phyloP scores from a whole-genome alignment of 805 yeast species.

The Kodamaea jinghongensis region DNA sequence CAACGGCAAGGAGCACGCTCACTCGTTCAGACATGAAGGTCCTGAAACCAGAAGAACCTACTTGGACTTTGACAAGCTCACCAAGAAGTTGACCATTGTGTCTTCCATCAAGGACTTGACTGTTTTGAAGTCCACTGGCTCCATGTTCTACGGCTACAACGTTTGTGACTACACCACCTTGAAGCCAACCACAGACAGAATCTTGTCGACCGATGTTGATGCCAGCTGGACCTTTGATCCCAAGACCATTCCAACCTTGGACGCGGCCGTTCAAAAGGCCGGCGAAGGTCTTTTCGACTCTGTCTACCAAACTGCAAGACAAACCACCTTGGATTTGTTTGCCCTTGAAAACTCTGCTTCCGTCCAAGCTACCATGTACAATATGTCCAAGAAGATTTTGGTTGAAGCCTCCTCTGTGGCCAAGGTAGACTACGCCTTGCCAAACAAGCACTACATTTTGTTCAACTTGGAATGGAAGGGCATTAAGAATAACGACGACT shows the following conservation, averaged over 20 bases:
- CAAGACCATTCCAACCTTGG: constrained; percentile 48
- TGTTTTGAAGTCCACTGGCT: constrained; percentile 85
- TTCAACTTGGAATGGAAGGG: constrained; percentile 85
- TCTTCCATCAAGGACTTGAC: constrained; percentile 77
- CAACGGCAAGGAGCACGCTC: constrained; percentile 73
- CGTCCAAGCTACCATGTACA: constrained; percentile 95
- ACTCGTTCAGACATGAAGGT: constrained; percentile 83
- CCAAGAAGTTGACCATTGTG: constrained; percentile 52
- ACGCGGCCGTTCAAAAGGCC: constrained; percentile 49
- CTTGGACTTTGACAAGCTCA: constrained; percentile 49
- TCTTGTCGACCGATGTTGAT: constrained; percentile 82
- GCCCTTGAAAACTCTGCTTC: constrained; percentile 89
- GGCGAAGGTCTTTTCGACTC: constrained; percentile 62
- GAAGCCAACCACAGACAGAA: constrained; percentile 78
- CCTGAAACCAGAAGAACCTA: constrained; percentile 69
- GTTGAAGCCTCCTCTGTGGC: constrained; percentile 53
- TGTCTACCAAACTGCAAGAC: constrained; percentile 61
- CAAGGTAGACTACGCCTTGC: constrained; percentile 71
- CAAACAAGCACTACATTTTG: constrained; percentile 89
- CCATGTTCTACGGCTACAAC: constrained; percentile 87
- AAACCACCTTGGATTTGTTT: constrained; percentile 69
- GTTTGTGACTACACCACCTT: constrained; percentile 87
- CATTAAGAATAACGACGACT: constrained; percentile 71
- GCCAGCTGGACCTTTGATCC: constrained; percentile 68
- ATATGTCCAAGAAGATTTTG: constrained; percentile 78